Percentiles rank a stretch among this genome's conserved stretches.
Evolutionary conservation across 345 rosid genomes (phyloP).

Genomic region (Linum lewisii): DNA sequence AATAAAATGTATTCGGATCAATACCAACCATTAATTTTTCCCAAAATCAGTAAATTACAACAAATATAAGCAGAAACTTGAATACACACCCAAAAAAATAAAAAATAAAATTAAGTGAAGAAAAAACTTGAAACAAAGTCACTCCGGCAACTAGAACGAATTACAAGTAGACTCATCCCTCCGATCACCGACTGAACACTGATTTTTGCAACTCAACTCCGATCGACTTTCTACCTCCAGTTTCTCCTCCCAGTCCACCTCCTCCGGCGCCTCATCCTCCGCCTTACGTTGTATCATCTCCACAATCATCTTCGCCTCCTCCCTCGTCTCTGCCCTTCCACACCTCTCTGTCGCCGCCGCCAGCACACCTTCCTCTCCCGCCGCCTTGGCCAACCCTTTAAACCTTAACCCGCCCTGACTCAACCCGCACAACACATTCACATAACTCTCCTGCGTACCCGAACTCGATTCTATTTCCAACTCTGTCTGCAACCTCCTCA

Average conservation of each 20-base stretch:
- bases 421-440: slow-evolving; percentile 47
- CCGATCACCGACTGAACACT: background rate
- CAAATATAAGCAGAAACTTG: background rate
- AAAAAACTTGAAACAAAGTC: background rate
- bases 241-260: slow-evolving; percentile 71
- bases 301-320: slow-evolving; percentile 39
- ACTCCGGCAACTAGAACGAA: background rate
- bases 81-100: background rate
- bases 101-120: background rate
- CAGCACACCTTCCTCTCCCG: slow-evolving; percentile 49
- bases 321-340: slow-evolving; percentile 36
- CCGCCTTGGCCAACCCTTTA: slow-evolving; percentile 61
- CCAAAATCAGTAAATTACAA: background rate
- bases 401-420: slow-evolving; percentile 61
- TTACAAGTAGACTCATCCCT: background rate
- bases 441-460: slow-evolving; percentile 41
- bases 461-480: slow-evolving; percentile 14
- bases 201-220: slow-evolving; percentile 12
- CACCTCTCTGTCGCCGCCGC: slow-evolving; percentile 31
- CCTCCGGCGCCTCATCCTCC: slow-evolving; percentile 37
- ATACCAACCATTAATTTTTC: background rate
- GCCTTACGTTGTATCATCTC: slow-evolving; percentile 37
- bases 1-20: too few species aligned
- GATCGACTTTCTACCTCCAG: slow-evolving; percentile 29
- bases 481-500: slow-evolving; percentile 35